Conservation (phyloP, 306 rosid species). For the Vicia sativa region DNA sequence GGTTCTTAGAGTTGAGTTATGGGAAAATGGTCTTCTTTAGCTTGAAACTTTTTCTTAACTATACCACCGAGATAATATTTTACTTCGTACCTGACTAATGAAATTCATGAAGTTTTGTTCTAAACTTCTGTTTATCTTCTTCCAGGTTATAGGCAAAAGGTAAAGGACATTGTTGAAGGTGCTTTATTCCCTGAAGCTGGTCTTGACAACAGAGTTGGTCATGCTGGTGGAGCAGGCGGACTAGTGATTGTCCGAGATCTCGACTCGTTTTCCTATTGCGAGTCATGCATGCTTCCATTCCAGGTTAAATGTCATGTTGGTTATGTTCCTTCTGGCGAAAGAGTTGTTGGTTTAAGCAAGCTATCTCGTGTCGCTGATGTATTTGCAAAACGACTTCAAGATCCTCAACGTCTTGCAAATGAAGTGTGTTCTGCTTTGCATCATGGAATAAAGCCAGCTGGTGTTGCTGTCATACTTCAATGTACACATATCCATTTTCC, state of each 20-base stretch:
- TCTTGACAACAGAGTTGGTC: constrained; percentile 68
- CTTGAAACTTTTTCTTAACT: constrained; percentile 5
- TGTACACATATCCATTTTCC: constrained; percentile 81
- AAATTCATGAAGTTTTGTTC: not conserved
- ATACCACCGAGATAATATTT: not conserved
- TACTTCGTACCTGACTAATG: constrained; percentile 26
- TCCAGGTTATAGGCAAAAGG: constrained; percentile 77
- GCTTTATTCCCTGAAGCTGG: constrained; percentile 98
- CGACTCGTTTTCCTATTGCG: constrained; percentile 85
- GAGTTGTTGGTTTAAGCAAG: constrained; percentile 92
- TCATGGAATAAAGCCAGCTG: constrained; percentile 80
- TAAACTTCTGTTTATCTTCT: constrained; percentile 17
- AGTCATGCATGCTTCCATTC: constrained; percentile 94
- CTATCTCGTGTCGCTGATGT: constrained; percentile 74
- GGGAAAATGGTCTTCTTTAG: not conserved
- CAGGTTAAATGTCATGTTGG: constrained; percentile 93
- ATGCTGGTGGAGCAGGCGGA: constrained; percentile 96
- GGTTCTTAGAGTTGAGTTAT: not conserved
- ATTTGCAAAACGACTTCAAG: constrained; percentile 55
- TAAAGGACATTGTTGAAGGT: constrained; percentile 82
- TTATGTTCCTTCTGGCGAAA: constrained; percentile 80
- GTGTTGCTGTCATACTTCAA: constrained; percentile 74
- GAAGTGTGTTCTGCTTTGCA: constrained; percentile 52
- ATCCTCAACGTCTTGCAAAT: constrained; percentile 62
- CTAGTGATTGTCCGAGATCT: constrained; percentile 91